Percentiles rank a stretch among this genome's conserved stretches.
Conservation (phyloP, 2,329 filamentous ascomycete species). For the Apiospora hydei region DNA sequence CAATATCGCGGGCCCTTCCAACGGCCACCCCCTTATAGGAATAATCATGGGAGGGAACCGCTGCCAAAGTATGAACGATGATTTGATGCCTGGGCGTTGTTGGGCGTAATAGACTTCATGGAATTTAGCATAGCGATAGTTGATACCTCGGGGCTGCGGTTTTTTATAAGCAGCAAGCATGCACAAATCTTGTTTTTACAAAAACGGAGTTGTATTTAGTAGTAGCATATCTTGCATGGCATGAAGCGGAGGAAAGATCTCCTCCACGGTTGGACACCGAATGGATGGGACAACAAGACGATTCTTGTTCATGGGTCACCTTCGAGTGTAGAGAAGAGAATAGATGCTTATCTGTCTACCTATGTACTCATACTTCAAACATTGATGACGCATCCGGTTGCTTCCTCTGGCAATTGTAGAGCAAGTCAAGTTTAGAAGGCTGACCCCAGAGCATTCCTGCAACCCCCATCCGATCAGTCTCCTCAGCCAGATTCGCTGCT, state of each 20-base stretch:
- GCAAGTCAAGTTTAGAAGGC: no score
- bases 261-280: neutral
- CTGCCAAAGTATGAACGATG: conserved; percentile 47
- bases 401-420: no score
- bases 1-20: conserved; percentile 61
- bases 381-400: neutral
- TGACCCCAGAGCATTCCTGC: neutral
- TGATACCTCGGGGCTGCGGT: conserved; percentile 14
- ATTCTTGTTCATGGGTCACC: neutral
- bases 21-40: conserved; percentile 34
- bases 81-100: conserved; percentile 26
- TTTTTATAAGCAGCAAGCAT: conserved; percentile 10
- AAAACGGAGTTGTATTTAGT: conserved; percentile 1
- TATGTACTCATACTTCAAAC: neutral
- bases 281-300: neutral
- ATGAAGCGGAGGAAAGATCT: neutral
- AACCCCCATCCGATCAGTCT: neutral
- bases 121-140: conserved; percentile 22
- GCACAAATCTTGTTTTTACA: neutral
- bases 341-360: neutral
- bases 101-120: conserved; percentile 20
- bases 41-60: conserved; percentile 36
- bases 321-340: conserved; percentile 15
- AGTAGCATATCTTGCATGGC: conserved; percentile 5
- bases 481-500: neutral